phyloP scores from a whole-genome alignment of 164 flowering plant species.

The Chimonanthus praecox region DNA sequence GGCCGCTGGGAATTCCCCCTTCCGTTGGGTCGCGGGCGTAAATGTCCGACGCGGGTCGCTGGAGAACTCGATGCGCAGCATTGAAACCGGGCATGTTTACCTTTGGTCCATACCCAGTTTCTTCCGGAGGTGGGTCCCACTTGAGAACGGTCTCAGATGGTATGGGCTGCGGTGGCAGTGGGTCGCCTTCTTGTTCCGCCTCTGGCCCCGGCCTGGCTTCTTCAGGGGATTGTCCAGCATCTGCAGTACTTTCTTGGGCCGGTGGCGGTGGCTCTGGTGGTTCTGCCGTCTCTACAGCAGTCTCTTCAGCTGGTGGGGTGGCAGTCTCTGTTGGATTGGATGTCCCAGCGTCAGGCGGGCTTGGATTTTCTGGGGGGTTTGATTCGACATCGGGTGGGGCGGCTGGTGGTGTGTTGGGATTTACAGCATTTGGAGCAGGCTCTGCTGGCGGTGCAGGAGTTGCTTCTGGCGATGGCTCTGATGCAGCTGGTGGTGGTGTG shows the following conservation, averaged over 20 bases:
- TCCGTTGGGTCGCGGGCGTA: conserved; percentile 32
- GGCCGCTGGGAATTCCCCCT: neutral
- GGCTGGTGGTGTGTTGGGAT: conserved; percentile 5
- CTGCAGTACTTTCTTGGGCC: neutral
- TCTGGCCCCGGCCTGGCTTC: neutral
- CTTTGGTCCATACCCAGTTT: conserved; percentile 22
- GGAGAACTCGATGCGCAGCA: conserved; percentile 32
- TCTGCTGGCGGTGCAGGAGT: conserved; percentile 3
- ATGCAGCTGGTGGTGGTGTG: conserved; percentile 11
- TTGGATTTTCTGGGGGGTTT: neutral
- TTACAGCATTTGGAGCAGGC: conserved; percentile 5
- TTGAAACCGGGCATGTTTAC: conserved; percentile 21
- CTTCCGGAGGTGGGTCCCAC: conserved; percentile 15
- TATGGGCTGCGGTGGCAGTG: neutral
- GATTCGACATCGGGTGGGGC: neutral
- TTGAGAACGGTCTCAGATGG: neutral
- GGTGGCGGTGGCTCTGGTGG: neutral
- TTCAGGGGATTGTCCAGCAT: neutral
- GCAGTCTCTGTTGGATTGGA: neutral
- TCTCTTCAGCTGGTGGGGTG: conserved; percentile 12
- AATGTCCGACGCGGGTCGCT: conserved; percentile 22
- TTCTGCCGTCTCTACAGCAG: neutral
- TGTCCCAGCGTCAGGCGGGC: conserved; percentile 5
- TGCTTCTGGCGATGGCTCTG: neutral
- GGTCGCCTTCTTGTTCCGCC: neutral